Conservation (phyloP, 192 early-diverging fungal species). For the Entomortierella parvispora region DNA sequence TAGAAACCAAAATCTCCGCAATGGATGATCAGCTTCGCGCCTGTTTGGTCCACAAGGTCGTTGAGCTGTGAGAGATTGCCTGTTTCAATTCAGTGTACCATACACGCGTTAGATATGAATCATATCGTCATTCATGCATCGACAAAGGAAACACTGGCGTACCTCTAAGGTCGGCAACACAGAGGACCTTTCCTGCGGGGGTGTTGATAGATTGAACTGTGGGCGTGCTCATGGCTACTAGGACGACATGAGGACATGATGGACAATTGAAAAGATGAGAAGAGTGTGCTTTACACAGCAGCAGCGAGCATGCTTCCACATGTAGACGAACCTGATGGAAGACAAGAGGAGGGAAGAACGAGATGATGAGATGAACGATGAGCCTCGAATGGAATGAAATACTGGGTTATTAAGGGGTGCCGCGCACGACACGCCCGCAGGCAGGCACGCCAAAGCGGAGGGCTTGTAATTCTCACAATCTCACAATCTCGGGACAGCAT, state of each 20-base stretch:
- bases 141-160: background rate
- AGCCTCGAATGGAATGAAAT: too few species aligned
- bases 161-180: slow-evolving; percentile 64
- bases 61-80: slow-evolving; percentile 69
- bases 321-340: too few species aligned
- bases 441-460: too few species aligned
- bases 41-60: slow-evolving; percentile 61
- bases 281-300: too few species aligned
- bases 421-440: too few species aligned
- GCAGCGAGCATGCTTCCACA: too few species aligned
- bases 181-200: slow-evolving; percentile 59
- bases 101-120: background rate
- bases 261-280: background rate
- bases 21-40: slow-evolving; percentile 64
- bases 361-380: too few species aligned
- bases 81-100: slow-evolving; percentile 12
- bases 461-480: too few species aligned
- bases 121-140: background rate
- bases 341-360: too few species aligned
- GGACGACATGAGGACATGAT: background rate
- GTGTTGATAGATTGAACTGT: slow-evolving; percentile 45
- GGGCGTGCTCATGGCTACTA: slow-evolving; percentile 33
- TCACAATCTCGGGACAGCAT: too few species aligned
- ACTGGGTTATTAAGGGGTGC: too few species aligned
- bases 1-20: slow-evolving; percentile 73